These are phyloP conservation scores for Brettanomyces nanus DNA, from an alignment of 805 yeast genomes.

Conservation along the genomic window DNA sequence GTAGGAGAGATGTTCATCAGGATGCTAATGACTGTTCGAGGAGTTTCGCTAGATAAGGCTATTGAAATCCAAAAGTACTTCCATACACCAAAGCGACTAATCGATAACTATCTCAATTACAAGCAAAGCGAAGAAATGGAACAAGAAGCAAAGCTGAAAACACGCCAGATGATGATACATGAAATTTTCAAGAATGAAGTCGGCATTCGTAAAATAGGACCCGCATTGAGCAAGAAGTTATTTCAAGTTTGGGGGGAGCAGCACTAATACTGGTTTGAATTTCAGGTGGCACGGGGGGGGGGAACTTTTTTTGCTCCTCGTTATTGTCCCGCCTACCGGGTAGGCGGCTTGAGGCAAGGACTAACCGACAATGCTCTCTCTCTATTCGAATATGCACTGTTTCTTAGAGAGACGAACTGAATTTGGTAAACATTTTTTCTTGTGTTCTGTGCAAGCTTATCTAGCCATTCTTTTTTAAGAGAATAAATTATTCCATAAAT, in stretches of 20 bases:
- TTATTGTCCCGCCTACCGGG: too few species aligned
- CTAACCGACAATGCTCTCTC: too few species aligned
- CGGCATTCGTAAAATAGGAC: slow-evolving; percentile 45
- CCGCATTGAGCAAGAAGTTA: slow-evolving; percentile 41
- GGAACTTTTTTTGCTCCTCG: too few species aligned
- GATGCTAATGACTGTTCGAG: slow-evolving; percentile 73
- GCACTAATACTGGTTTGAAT: too few species aligned
- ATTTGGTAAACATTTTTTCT: too few species aligned
- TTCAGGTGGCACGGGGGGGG: too few species aligned
- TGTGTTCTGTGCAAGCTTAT: too few species aligned
- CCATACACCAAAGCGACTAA: slow-evolving; percentile 60
- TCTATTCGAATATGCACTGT: too few species aligned
- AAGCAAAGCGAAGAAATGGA: neutral
- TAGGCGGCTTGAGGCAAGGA: too few species aligned
- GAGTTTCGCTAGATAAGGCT: slow-evolving; percentile 83
- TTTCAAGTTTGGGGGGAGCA: slow-evolving; percentile 48
- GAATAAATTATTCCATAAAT: too few species aligned
- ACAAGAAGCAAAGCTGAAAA: slow-evolving; percentile 7
- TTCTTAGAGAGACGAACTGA: too few species aligned
- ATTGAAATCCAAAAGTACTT: slow-evolving; percentile 59
- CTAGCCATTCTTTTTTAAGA: too few species aligned
- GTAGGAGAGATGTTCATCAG: slow-evolving; percentile 67
- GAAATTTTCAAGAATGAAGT: slow-evolving; percentile 30
- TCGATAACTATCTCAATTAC: slow-evolving; percentile 33
- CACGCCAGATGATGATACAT: slow-evolving; percentile 4